phyloP scores from a whole-genome alignment of 768 basidiomycete species.

The Glaciozyma antarctica region DNA sequence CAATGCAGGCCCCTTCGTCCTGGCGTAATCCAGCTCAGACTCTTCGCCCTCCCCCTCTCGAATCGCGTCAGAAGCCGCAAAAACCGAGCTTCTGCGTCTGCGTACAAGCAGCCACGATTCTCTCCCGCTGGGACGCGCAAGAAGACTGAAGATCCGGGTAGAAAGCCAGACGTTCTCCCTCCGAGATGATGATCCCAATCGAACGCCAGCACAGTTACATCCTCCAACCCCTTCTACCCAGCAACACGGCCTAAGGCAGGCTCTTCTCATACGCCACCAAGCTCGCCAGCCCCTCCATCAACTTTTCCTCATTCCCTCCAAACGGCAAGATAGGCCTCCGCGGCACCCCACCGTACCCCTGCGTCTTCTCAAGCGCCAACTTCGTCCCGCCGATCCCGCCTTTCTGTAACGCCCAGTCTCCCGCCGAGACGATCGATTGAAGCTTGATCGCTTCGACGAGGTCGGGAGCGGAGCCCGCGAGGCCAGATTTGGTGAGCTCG shows the following conservation, averaged over 20 bases:
- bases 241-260: background rate
- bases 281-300: constrained; percentile 56
- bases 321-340: constrained; percentile 67
- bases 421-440: constrained; percentile 54
- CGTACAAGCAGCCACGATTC: too few relatives aligned
- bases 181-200: too few relatives aligned
- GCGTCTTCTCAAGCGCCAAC: constrained; percentile 46
- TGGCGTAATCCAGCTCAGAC: too few relatives aligned
- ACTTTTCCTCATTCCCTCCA: constrained; percentile 55
- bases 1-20: too few relatives aligned
- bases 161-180: too few relatives aligned
- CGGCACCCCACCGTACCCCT: constrained; percentile 70
- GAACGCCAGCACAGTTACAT: too few relatives aligned
- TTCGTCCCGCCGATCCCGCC: constrained; percentile 40
- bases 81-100: too few relatives aligned
- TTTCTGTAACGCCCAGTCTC: constrained; percentile 41
- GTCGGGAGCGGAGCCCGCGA: constrained; percentile 40
- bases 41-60: too few relatives aligned
- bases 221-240: background rate
- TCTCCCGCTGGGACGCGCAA: too few relatives aligned
- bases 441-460: constrained; percentile 62
- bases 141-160: too few relatives aligned
- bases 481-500: constrained; percentile 49
- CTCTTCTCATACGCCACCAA: constrained; percentile 33
- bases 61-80: too few relatives aligned